Conservation (phyloP, 2,329 filamentous ascomycete species). For the Paraphaeosphaeria minitans region DNA sequence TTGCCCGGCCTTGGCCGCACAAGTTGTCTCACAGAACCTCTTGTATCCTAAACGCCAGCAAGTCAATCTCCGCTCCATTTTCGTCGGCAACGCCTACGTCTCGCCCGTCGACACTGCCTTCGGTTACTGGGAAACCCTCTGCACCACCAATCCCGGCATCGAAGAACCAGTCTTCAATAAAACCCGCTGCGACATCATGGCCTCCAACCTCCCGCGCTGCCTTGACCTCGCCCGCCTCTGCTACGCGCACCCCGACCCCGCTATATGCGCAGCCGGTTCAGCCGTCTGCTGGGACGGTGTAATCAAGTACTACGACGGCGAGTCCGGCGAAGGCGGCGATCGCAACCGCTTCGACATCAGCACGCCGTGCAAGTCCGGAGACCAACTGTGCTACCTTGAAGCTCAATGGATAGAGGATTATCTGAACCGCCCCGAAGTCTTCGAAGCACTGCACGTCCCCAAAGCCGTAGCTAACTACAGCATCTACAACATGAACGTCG, state of each 20-base stretch:
- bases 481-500: constrained; percentile 30
- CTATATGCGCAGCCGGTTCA: constrained; percentile 48
- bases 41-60: constrained; percentile 49
- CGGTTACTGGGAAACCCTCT: constrained; percentile 56
- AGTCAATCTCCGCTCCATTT: constrained; percentile 51
- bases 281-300: constrained; percentile 48
- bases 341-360: constrained; percentile 55
- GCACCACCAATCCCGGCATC: constrained; percentile 54
- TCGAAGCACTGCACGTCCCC: constrained; percentile 40
- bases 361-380: constrained; percentile 41
- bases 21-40: constrained; percentile 53
- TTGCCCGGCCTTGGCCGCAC: constrained; percentile 51
- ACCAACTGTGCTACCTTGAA: constrained; percentile 48
- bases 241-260: constrained; percentile 48
- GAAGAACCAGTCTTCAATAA: constrained; percentile 51
- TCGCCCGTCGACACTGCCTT: constrained; percentile 49
- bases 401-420: constrained; percentile 36
- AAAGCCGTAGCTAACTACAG: constrained; percentile 41
- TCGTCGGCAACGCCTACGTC: constrained; percentile 56
- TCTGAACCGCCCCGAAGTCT: constrained; percentile 41
- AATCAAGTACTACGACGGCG: constrained; percentile 49
- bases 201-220: constrained; percentile 53
- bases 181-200: constrained; percentile 55
- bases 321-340: constrained; percentile 44
- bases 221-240: constrained; percentile 50